A percentile compares a stretch with the other conserved stretches of the same genome.
Evolutionary conservation across 768 basidiomycete genomes (phyloP).

Genomic region (Lentinula lateritia): DNA sequence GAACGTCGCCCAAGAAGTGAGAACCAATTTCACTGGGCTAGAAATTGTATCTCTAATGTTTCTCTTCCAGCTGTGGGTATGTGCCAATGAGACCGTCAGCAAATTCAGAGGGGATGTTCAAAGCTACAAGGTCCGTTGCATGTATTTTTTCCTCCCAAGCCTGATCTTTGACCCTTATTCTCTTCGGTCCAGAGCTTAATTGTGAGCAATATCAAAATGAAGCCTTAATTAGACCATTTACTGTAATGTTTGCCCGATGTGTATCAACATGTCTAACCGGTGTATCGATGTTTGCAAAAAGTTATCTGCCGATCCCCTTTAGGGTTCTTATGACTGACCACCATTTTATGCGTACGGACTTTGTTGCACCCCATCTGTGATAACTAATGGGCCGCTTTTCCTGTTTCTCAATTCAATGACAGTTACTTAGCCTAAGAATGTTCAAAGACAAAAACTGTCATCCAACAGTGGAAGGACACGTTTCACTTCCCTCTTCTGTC

Average conservation of each 20-base stretch:
- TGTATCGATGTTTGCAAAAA: neutral
- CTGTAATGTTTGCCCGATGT: neutral
- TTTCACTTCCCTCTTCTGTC: no score
- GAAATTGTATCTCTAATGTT: conserved; percentile 1
- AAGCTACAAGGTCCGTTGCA: conserved; percentile 70
- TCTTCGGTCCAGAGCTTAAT: conserved; percentile 15
- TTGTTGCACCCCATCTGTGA: no score
- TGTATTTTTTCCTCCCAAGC: neutral
- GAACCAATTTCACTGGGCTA: conserved; percentile 9
- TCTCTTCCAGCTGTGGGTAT: conserved; percentile 78
- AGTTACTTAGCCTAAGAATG: no score
- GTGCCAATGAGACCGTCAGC: conserved; percentile 71
- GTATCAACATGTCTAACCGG: neutral
- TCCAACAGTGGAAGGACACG: no score
- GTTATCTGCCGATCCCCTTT: no score
- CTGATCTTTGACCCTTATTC: neutral
- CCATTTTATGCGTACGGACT: no score
- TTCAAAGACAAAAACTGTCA: no score
- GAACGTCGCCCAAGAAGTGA: conserved; percentile 77
- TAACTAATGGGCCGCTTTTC: no score
- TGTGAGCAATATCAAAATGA: conserved; percentile 18
- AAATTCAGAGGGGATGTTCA: conserved; percentile 91
- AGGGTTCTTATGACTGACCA: no score
- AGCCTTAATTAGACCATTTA: conserved; percentile 10
- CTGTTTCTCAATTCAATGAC: no score